Evolutionary conservation across 441 rosid species (phyloP).

Genomic region (Erysimum cheiri): DNA sequence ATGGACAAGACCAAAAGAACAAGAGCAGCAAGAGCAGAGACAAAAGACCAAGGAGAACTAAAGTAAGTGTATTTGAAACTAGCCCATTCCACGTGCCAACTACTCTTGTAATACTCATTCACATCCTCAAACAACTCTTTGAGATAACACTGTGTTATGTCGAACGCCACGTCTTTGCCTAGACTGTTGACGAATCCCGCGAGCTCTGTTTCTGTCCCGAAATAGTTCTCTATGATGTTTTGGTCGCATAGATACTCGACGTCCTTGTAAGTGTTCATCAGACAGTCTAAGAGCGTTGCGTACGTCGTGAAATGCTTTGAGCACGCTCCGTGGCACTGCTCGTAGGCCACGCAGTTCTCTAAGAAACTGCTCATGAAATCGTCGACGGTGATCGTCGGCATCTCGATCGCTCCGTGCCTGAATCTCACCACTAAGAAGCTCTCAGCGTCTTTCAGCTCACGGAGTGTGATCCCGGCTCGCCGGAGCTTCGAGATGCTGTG

Average conservation of each 20-base stretch:
- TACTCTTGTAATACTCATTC: slow-evolving; percentile 52
- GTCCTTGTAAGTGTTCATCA: slow-evolving; percentile 53
- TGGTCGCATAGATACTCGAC: slow-evolving; percentile 54
- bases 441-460: slow-evolving; percentile 36
- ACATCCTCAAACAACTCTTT: slow-evolving; percentile 49
- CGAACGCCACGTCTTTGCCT: slow-evolving; percentile 62
- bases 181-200: slow-evolving; percentile 48
- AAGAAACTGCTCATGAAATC: slow-evolving; percentile 57
- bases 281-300: slow-evolving; percentile 55
- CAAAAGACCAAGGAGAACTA: slow-evolving; percentile 63
- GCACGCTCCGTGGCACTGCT: slow-evolving; percentile 56
- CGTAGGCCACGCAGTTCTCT: slow-evolving; percentile 57
- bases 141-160: slow-evolving; percentile 48
- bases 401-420: slow-evolving; percentile 58
- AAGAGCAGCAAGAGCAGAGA: slow-evolving; percentile 63
- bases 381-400: slow-evolving; percentile 56
- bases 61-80: slow-evolving; percentile 59
- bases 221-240: slow-evolving; percentile 58
- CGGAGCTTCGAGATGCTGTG: slow-evolving; percentile 72
- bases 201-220: slow-evolving; percentile 56
- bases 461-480: slow-evolving; percentile 62
- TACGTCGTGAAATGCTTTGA: slow-evolving; percentile 59
- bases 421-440: slow-evolving; percentile 67
- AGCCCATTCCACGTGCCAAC: slow-evolving; percentile 57
- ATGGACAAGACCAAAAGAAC: slow-evolving; percentile 49